Evolutionary conservation across 495 filamentous ascomycete species (phyloP).

Genomic region (Evernia prunastri): DNA sequence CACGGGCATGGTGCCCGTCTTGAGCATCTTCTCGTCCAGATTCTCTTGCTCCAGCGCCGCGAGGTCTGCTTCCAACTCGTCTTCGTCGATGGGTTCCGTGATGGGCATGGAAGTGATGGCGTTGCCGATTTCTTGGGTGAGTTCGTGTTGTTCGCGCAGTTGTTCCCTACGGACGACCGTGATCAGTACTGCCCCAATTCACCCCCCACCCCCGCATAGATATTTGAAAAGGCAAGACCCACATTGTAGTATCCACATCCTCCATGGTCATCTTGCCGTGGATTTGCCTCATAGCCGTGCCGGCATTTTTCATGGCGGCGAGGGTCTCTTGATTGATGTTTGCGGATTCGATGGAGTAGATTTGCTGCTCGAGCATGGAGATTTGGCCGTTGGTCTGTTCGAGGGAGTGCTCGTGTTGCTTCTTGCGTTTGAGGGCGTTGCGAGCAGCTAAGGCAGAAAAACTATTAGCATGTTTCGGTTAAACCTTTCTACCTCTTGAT

Average conservation of each 20-base stretch:
- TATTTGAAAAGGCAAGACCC: too few species aligned
- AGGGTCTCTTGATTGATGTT: slow-evolving; percentile 98
- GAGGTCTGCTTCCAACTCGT: slow-evolving; percentile 73
- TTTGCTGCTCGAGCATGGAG: slow-evolving; percentile 86
- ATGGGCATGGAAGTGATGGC: slow-evolving; percentile 70
- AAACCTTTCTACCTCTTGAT: not conserved
- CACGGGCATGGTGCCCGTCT: slow-evolving; percentile 72
- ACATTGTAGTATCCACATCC: slow-evolving; percentile 94
- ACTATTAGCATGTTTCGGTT: not conserved
- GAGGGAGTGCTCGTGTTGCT: slow-evolving; percentile 81
- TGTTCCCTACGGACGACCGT: slow-evolving; percentile 59
- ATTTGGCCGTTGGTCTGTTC: slow-evolving; percentile 87
- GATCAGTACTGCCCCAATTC: slow-evolving; percentile 16
- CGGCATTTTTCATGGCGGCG: slow-evolving; percentile 84
- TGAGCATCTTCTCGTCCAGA: slow-evolving; percentile 89
- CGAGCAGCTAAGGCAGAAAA: slow-evolving; percentile 63
- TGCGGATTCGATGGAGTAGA: slow-evolving; percentile 92
- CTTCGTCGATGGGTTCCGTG: slow-evolving; percentile 73
- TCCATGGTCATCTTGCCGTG: slow-evolving; percentile 85
- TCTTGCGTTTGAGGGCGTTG: slow-evolving; percentile 89
- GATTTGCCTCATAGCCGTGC: slow-evolving; percentile 83
- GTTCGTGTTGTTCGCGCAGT: slow-evolving; percentile 83
- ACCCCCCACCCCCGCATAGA: too few species aligned
- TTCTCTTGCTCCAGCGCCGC: slow-evolving; percentile 75
- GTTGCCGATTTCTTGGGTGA: slow-evolving; percentile 84